Percentiles rank a stretch among this genome's conserved stretches.
Evolutionary conservation across 352 stramenopile genomes (phyloP).

Genomic region (Phytophthora europaea): DNA sequence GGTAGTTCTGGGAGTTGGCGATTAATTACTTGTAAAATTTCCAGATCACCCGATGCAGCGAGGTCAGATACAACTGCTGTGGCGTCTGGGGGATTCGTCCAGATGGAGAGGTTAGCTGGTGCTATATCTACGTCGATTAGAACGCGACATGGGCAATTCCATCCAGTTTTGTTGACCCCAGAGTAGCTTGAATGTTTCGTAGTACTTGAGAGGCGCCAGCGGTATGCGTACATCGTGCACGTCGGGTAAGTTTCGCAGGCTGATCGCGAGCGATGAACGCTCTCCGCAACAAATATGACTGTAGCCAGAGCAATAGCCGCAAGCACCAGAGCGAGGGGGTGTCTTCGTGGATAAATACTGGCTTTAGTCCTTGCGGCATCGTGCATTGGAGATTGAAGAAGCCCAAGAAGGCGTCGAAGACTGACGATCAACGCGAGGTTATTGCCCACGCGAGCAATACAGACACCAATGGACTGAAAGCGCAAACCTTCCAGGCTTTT

Average conservation of each 20-base stretch:
- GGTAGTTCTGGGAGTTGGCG: constrained; percentile 30
- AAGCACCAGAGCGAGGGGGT: constrained; percentile 27
- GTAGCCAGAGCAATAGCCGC: constrained; percentile 20
- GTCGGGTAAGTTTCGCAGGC: constrained; percentile 22
- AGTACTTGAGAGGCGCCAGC: constrained; percentile 25
- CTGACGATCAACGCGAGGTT: constrained; percentile 37
- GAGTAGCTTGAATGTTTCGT: background rate
- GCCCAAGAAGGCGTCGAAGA: constrained; percentile 26
- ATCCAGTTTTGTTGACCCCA: constrained; percentile 1
- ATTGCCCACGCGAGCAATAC: constrained; percentile 43
- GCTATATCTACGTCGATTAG: constrained; percentile 35
- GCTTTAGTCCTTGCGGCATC: background rate
- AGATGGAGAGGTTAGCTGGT: constrained; percentile 31
- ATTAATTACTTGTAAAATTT: constrained; percentile 51
- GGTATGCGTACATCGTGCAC: constrained; percentile 33
- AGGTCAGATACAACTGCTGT: constrained; percentile 35
- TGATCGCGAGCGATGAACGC: constrained; percentile 23
- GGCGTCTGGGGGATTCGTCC: constrained; percentile 25
- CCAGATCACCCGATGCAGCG: constrained; percentile 36
- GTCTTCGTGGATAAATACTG: constrained; percentile 31
- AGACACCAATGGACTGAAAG: constrained; percentile 35
- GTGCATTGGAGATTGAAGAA: constrained; percentile 12
- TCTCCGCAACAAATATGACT: constrained; percentile 15
- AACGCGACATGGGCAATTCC: constrained; percentile 46
- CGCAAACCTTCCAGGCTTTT: constrained; percentile 43